Percentiles rank a stretch among this genome's conserved stretches.
phyloP scores from a whole-genome alignment of 2,329 filamentous ascomycete species.

The Whalleya microplaca region DNA sequence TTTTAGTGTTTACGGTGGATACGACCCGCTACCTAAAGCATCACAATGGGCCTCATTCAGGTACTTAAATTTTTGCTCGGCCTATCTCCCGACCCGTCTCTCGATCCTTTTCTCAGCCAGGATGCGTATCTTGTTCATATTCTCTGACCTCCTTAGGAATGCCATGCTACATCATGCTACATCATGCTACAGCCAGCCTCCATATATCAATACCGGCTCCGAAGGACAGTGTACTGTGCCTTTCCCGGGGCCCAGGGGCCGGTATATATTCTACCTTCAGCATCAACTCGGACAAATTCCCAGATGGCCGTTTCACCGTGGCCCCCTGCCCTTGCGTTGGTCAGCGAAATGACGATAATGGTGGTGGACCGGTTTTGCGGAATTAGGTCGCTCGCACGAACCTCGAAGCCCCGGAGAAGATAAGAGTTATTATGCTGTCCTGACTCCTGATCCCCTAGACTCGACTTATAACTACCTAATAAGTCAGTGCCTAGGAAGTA shows the following conservation, averaged over 20 bases:
- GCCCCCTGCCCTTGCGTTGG: slow-evolving; percentile 12
- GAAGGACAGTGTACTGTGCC: too few species aligned
- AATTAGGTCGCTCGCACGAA: slow-evolving; percentile 15
- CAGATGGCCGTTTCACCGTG: background rate
- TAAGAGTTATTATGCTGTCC: background rate
- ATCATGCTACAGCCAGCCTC: too few species aligned
- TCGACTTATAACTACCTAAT: too few species aligned
- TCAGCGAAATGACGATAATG: slow-evolving; percentile 18
- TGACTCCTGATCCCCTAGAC: too few species aligned
- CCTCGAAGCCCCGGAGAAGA: background rate
- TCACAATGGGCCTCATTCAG: slow-evolving; percentile 2
- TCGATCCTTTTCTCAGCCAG: background rate
- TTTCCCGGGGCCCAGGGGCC: too few species aligned
- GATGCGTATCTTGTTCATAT: background rate
- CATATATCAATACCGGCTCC: background rate
- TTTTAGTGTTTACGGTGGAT: slow-evolving; percentile 24
- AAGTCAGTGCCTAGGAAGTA: background rate
- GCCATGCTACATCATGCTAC: too few species aligned
- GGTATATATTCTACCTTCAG: background rate
- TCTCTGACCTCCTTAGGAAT: background rate
- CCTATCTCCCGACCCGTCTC: background rate
- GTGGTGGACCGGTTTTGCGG: slow-evolving; percentile 19
- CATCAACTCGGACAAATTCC: background rate
- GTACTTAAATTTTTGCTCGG: background rate
- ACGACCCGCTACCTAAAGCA: slow-evolving; percentile 20